These are phyloP conservation scores for Cornus suecica DNA, from an alignment of 148 eudicot genomes.

Conservation along the genomic window DNA sequence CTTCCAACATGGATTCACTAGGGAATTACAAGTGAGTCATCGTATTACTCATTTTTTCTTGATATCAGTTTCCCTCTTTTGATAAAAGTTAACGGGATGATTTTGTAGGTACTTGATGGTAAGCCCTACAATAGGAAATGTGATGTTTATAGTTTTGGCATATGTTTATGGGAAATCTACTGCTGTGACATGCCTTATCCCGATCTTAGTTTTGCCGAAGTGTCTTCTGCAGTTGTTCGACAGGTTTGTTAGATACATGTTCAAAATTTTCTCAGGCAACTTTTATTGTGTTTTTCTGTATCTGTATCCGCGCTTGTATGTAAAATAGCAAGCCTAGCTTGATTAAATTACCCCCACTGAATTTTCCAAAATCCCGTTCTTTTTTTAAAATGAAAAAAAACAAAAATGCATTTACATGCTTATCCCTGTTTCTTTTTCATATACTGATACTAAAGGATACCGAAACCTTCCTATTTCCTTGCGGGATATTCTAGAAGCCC, in stretches of 20 bases:
- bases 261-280: background rate
- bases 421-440: no score
- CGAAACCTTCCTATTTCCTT: no score
- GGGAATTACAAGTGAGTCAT: background rate
- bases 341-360: background rate
- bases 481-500: no score
- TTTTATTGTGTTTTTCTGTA: background rate
- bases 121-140: constrained; percentile 88
- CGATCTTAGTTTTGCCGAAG: constrained; percentile 78
- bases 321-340: background rate
- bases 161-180: constrained; percentile 92
- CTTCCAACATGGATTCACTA: background rate
- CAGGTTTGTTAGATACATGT: constrained; percentile 44
- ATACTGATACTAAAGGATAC: no score
- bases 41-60: background rate
- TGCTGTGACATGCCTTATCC: constrained; percentile 92
- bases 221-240: constrained; percentile 68
- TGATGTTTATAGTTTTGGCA: constrained; percentile 89
- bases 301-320: background rate
- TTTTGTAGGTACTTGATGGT: constrained; percentile 77
- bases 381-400: background rate
- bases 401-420: background rate
- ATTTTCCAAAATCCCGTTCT: background rate
- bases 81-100: constrained; percentile 8
- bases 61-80: background rate